A percentile compares a stretch with the other conserved stretches of the same genome.
These are phyloP conservation scores for Penstemon davidsonii DNA, from an alignment of 257 asterid species.

Conservation along the genomic window DNA sequence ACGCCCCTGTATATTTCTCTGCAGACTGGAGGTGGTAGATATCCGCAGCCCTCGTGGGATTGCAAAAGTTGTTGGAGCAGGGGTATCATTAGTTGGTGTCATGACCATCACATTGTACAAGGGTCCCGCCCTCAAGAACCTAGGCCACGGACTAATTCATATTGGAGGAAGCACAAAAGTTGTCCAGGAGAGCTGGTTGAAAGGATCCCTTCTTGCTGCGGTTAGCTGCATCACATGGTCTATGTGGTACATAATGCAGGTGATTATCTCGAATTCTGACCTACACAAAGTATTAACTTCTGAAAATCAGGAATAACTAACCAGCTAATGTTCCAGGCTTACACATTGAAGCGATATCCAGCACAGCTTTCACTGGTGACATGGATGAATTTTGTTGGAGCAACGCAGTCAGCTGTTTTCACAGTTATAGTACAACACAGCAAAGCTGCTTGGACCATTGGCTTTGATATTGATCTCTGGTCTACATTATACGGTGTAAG, in stretches of 20 bases:
- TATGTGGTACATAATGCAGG: constrained; percentile 77
- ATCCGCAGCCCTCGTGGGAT: constrained; percentile 52
- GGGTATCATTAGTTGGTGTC: constrained; percentile 67
- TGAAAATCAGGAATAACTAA: constrained; percentile 1
- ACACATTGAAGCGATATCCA: constrained; percentile 65
- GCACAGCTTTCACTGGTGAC: constrained; percentile 71
- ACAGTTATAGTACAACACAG: constrained; percentile 56
- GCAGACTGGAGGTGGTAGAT: constrained; percentile 65
- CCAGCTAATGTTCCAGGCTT: constrained; percentile 44
- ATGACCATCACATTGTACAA: constrained; percentile 68
- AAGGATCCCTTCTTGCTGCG: constrained; percentile 54
- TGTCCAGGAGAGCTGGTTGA: constrained; percentile 55
- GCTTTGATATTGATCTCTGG: constrained; percentile 72
- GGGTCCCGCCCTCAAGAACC: constrained; percentile 48
- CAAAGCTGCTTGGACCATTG: constrained; percentile 65
- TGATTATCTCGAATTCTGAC: constrained; percentile 21
- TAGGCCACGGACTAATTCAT: constrained; percentile 46
- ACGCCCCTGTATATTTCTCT: not conserved
- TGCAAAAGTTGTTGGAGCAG: constrained; percentile 60
- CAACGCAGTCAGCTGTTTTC: constrained; percentile 73
- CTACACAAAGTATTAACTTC: not conserved
- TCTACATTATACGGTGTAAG: constrained; percentile 69
- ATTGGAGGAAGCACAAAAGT: constrained; percentile 35
- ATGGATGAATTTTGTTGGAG: constrained; percentile 79
- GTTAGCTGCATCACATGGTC: constrained; percentile 78